Base-by-base conservation (phyloP, 805 yeast species). In the Metschnikowia gruessii region DNA sequence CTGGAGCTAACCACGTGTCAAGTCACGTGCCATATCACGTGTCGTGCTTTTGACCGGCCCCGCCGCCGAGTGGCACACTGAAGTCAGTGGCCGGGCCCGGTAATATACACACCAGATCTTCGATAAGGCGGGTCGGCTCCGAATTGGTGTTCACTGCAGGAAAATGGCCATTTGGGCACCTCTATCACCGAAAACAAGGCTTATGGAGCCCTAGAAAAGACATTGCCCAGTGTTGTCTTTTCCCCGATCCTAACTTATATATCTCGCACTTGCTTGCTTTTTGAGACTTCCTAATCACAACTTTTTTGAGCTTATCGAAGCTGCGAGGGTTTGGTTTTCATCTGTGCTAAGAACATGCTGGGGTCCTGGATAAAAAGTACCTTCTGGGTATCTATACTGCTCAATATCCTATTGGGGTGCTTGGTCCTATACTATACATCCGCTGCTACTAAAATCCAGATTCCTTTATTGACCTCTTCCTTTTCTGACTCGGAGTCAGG, bases 41-140 rank as follows among this genome's bases (percentile, higher is more conserved):
- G 24, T 5, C 24, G 4, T 21, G 24, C 7, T 7, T 7, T 21
- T 7, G 6, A 4, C 31, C 31, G 31, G 15, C 15, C 15, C 12
- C 4, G 9, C 13, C 15, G 13, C 15, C 31, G 33, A 30, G 17
- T 30, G 33, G 33, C 8, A 3, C 8, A 3, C 12, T 26, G 28
- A 10, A 8, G 28, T 11, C 28, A 26, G 12, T 26, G 11, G 28
- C 28, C 28, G 28, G 9, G 28, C 3, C 28, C 28, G 28, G 3
- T 11, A 26, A 31, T 31, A 17, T 33, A 15, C 36, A 33, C 10
- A 18, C n/a, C 40, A 4, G 18, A 37, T 26, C 40, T 37, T 12
- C 12, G 37, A 40, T 40, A 40, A 40, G 37, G 37, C 42, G 42
- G 31, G 11, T 40, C 42, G 42, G 42, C 42, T 17, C 42, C 42